These are phyloP conservation scores for Candida insectorum DNA, from an alignment of 805 yeast species.

Conservation along the genomic window DNA sequence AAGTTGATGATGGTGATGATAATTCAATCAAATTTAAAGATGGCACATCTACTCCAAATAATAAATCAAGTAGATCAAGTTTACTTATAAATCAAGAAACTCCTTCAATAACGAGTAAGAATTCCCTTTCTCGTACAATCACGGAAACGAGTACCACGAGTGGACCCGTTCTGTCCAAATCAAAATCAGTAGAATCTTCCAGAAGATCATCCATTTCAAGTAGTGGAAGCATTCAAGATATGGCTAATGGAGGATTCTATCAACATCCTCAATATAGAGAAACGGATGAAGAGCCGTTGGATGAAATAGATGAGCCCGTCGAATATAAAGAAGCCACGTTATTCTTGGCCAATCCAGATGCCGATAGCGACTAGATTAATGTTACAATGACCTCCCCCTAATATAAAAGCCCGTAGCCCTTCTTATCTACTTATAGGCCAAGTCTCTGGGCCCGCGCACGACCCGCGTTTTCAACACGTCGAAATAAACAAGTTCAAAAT, in stretches of 20 bases:
- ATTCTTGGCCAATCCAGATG: conserved; percentile 58
- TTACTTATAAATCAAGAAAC: not conserved
- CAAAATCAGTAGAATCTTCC: conserved; percentile 6
- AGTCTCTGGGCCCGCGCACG: conserved; percentile 1
- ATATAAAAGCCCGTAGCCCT: not conserved
- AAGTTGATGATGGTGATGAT: conserved; percentile 63
- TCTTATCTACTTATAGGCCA: too few species aligned
- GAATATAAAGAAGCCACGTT: conserved; percentile 37
- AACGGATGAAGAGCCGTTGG: conserved; percentile 20
- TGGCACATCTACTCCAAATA: conserved; percentile 3
- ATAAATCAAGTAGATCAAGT: conserved; percentile 4
- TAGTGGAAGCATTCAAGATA: conserved; percentile 13
- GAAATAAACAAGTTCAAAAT: conserved; percentile 9
- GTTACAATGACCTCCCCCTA: not conserved
- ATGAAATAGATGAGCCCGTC: conserved; percentile 3
- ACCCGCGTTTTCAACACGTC: conserved; percentile 19
- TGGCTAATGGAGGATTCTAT: conserved; percentile 27
- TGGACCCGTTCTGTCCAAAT: not conserved
- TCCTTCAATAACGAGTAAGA: conserved; percentile 14
- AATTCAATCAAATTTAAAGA: conserved; percentile 4
- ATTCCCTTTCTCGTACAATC: conserved; percentile 29
- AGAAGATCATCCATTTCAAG: conserved; percentile 15
- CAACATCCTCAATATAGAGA: conserved; percentile 39
- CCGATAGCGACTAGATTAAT: conserved; percentile 35
- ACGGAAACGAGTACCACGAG: conserved; percentile 16